phyloP scores from a whole-genome alignment of 352 stramenopile species.

The Phytophthora pseudosyringae region DNA sequence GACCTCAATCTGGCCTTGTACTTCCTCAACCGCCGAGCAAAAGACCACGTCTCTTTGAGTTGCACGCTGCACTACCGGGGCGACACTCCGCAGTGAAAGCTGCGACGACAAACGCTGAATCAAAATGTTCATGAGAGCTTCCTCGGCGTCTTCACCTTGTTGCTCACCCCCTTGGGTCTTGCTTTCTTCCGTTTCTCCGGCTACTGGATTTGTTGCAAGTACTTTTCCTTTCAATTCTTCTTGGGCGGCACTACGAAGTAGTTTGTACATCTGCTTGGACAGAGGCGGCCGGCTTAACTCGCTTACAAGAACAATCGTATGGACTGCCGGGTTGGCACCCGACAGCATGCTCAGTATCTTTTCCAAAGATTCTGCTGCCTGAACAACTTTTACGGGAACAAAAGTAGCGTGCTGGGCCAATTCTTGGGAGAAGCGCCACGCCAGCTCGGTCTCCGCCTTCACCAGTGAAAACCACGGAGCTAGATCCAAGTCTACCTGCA shows the following conservation, averaged over 20 bases:
- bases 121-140: slow-evolving; percentile 1
- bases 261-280: slow-evolving; percentile 49
- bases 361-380: slow-evolving; percentile 31
- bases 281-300: slow-evolving; percentile 58
- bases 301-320: slow-evolving; percentile 58
- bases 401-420: slow-evolving; percentile 52
- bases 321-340: background rate
- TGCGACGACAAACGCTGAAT: slow-evolving; percentile 28
- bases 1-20: slow-evolving; percentile 25
- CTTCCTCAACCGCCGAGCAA: slow-evolving; percentile 36
- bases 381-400: slow-evolving; percentile 48
- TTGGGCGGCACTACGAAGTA: slow-evolving; percentile 30
- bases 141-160: slow-evolving; percentile 8
- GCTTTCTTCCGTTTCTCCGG: slow-evolving; percentile 11
- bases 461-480: slow-evolving; percentile 70
- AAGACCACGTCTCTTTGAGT: slow-evolving; percentile 38
- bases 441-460: slow-evolving; percentile 17
- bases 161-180: background rate
- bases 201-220: background rate
- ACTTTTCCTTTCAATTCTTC: slow-evolving; percentile 12
- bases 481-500: slow-evolving; percentile 77
- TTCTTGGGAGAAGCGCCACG: slow-evolving; percentile 54
- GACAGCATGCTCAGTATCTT: slow-evolving; percentile 27
- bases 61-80: slow-evolving; percentile 46
- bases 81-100: slow-evolving; percentile 44